Evolutionary conservation across 352 stramenopile species (phyloP), one percentile per base, ranked within the genome.

Genomic region (Globisporangium middletonii): DNA sequence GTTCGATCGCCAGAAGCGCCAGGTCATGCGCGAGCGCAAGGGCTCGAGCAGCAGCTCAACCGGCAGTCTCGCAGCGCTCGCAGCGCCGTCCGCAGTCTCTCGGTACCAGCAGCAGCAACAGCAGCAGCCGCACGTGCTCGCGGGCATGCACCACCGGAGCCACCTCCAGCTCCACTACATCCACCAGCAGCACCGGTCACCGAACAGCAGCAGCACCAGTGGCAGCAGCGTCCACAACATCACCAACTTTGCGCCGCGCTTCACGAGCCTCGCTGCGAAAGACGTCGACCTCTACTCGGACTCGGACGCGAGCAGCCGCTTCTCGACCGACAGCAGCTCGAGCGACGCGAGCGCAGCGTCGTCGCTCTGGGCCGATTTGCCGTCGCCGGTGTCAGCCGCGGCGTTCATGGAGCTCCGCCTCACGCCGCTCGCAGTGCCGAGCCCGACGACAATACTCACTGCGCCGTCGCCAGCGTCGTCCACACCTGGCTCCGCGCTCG

Each of bases 1-100:
- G 69, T 92, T 93, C 57, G 83, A 95, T 61, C 81, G 85, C 50
- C 83, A 95, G 67, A 95, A 95, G 74, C 84, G 84, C 53, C 79
- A 91, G 49, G 74, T 83, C 15, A 73, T 78, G 33, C 82, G 83
- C 55, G 67, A 63, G 67, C 28, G 72, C 71, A 65, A 73, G 63
- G 59, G 65, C 61, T 53, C 43, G 49, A 4, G 12, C 15, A 27
- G 33, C 11, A 18, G 37, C 9, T 28, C n/a, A 1, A 6, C 44
- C 12, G 12, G 7, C 33, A 38, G 33, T 38, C 33, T 38, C 33
- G 33, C 33, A 38, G 33, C 33, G 33, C 4, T 38, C 41, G n/a
- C 13, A 27, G 46, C 26, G 8, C 44, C 5, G 15, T 9, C 7
- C 16, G 30, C 49, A 7, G 15, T 19, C 13, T 8, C 15, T 72